These are phyloP conservation scores for Euphrasia arctica DNA, from an alignment of 305 asterid genomes.

Conservation along the genomic window DNA sequence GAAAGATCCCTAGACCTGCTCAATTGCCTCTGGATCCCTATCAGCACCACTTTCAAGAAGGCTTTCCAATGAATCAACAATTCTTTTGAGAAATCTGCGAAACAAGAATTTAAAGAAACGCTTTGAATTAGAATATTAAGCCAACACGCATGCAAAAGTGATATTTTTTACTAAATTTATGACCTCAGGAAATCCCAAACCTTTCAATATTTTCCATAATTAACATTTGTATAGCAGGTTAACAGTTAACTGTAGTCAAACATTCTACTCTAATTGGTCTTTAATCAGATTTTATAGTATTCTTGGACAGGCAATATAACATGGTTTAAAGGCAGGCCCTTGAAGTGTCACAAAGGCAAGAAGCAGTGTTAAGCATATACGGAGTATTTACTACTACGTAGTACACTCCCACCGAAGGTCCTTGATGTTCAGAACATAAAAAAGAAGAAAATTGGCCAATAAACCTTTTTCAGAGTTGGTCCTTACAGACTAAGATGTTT, in stretches of 20 bases:
- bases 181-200: not conserved
- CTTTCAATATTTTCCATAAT: not conserved
- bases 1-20: slow-evolving; percentile 54
- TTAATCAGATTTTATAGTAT: not conserved
- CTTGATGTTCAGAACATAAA: slow-evolving; percentile 8
- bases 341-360: not conserved
- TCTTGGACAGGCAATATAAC: not conserved
- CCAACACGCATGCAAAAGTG: not conserved
- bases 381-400: not conserved
- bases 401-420: slow-evolving; percentile 2
- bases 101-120: slow-evolving; percentile 12
- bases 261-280: not conserved
- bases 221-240: not conserved
- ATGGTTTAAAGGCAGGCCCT: not conserved
- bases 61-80: slow-evolving; percentile 49
- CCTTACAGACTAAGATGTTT: not conserved
- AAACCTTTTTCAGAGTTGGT: not conserved
- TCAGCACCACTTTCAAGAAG: slow-evolving; percentile 90
- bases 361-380: not conserved
- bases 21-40: slow-evolving; percentile 84
- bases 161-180: not conserved
- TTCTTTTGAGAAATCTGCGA: slow-evolving; percentile 65
- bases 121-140: not conserved
- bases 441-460: not conserved
- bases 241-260: not conserved